A percentile compares a stretch with the other conserved stretches of the same genome.
These are phyloP conservation scores for Wickerhamiella alocasiicola DNA, from an alignment of 805 yeast genomes.

Conservation along the genomic window DNA sequence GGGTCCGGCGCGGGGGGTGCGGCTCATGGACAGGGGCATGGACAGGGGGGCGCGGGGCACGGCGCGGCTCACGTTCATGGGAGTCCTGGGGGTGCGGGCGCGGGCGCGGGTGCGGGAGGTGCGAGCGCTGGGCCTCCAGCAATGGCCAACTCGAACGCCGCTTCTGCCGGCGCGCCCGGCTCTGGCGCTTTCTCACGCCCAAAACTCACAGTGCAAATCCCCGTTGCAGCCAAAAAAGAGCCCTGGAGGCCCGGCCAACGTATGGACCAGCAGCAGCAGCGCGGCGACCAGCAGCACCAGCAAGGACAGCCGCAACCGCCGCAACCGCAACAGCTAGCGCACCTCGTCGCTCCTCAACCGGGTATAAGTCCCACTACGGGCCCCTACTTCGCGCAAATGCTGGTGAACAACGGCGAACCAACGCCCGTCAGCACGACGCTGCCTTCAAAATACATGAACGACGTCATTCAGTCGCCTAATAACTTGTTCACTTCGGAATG, in stretches of 20 bases:
- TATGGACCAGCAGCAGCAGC: neutral
- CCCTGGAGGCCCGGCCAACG: too few species aligned
- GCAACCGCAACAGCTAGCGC: conserved; percentile 1
- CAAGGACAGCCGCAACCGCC: conserved; percentile 2
- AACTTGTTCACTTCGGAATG: conserved; percentile 55
- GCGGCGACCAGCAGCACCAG: neutral
- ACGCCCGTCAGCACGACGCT: conserved; percentile 57
- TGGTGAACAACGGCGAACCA: conserved; percentile 36
- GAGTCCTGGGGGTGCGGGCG: too few species aligned
- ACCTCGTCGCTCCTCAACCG: neutral
- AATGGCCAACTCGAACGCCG: too few species aligned
- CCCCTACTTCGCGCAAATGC: conserved; percentile 4
- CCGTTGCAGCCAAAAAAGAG: conserved; percentile 13
- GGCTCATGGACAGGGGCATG: too few species aligned
- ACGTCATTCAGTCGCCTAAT: conserved; percentile 71
- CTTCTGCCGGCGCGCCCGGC: too few species aligned
- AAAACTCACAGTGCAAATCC: conserved; percentile 30
- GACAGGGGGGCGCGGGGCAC: too few species aligned
- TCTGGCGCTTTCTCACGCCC: conserved; percentile 27
- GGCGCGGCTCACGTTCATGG: too few species aligned
- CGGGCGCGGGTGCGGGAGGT: too few species aligned
- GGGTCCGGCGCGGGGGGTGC: too few species aligned
- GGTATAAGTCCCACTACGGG: conserved; percentile 8
- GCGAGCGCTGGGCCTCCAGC: too few species aligned
- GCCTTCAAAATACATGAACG: conserved; percentile 60